Evolutionary conservation across 208 protist species (phyloP), one percentile per base, ranked within the genome.

Genomic region (Strigomonas galati): DNA sequence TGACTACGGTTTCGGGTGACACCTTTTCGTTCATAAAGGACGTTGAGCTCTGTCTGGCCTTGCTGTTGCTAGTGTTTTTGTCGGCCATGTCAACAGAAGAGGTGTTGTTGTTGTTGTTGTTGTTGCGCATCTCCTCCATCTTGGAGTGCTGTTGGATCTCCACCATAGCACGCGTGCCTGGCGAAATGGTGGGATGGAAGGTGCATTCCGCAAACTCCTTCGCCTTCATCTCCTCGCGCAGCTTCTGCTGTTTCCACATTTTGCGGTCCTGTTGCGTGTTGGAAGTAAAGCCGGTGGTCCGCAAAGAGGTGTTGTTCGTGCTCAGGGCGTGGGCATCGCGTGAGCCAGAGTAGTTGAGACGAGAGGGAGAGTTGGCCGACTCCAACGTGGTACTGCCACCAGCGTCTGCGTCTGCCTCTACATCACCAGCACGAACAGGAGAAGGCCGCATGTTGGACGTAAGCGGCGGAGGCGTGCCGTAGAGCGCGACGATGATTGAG

Each of bases 141-240:
- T 70, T 69, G 14, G 55, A 56, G 49, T 63, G 53, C 43, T 78
- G 67, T 27, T 64, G 69, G 17, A 72, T 46, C 10, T 72, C 65
- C 43, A 79, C 67, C 69, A 94, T 79, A 0, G 78, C 68, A 1
- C 62, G 72, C 12, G 89, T 86, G 15, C 74, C 82, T 0, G 83
- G 85, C 0, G 82, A 82, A 12, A 94, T 65, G 2, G 65, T 67
- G 15, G 89, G 89, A 32, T 85, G 81, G 43, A 94, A 94, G 17
- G 83, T 94, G 60, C 89, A 94, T 65, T 91, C 84, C 4, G 73
- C 76, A 61, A 87, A 69, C 35, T 81, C 72, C 58, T 74, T 79
- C 51, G 70, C 68, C 7, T 65, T 54, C 69, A 74, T 56, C 62
- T 90, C 82, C 28, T 71, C 28, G 10, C 69, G 43, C 59, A 91